phyloP scores from a whole-genome alignment of 345 rosid species.

The Boechera divaricarpa region DNA sequence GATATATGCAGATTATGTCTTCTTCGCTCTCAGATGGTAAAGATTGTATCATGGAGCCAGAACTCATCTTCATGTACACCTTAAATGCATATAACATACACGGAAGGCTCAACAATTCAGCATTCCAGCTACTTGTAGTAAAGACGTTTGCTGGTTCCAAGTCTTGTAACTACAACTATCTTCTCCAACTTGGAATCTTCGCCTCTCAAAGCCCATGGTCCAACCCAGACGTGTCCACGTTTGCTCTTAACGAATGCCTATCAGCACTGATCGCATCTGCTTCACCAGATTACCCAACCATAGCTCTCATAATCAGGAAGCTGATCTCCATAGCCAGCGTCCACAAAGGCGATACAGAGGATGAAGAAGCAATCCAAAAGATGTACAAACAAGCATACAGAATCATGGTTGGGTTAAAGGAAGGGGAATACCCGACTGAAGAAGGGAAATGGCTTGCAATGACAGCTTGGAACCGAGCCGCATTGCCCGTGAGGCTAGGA shows the following conservation, averaged over 20 bases:
- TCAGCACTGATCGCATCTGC: slow-evolving; percentile 63
- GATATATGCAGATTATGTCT: slow-evolving; percentile 38
- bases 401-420: slow-evolving; percentile 88
- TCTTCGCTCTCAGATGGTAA: slow-evolving; percentile 50
- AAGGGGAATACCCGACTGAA: slow-evolving; percentile 82
- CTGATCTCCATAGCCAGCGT: slow-evolving; percentile 64
- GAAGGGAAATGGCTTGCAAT: slow-evolving; percentile 98
- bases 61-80: slow-evolving; percentile 72
- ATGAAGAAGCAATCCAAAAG: slow-evolving; percentile 59
- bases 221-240: slow-evolving; percentile 73
- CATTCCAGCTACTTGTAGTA: slow-evolving; percentile 62
- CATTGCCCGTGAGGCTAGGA: slow-evolving; percentile 73
- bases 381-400: slow-evolving; percentile 88
- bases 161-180: slow-evolving; percentile 67
- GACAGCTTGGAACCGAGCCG: slow-evolving; percentile 95
- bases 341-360: slow-evolving; percentile 75
- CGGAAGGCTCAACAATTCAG: slow-evolving; percentile 62
- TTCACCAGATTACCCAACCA: slow-evolving; percentile 65
- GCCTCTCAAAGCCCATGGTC: slow-evolving; percentile 72
- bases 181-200: slow-evolving; percentile 74
- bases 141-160: slow-evolving; percentile 73
- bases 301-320: slow-evolving; percentile 73
- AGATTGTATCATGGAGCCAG: slow-evolving; percentile 53
- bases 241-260: slow-evolving; percentile 76
- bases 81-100: slow-evolving; percentile 68